Percentiles rank a stretch among this genome's conserved stretches.
Conservation (phyloP, 768 basidiomycete genomes). For the Mycena haematopus region DNA sequence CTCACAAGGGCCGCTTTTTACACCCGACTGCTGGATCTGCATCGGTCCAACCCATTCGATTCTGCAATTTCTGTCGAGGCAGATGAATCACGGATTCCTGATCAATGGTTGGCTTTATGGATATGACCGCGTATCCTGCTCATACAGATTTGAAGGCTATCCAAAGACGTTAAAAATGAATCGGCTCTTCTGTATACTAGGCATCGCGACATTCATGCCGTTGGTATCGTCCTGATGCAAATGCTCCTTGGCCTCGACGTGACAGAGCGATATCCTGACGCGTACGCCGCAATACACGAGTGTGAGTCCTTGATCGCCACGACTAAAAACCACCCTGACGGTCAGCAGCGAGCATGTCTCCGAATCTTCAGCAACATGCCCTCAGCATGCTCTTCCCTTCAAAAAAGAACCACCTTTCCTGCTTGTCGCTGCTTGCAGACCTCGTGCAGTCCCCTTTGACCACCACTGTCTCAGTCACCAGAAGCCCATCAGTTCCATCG, state of each 20-base stretch:
- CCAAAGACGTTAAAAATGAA: conserved; percentile 80
- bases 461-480: conserved; percentile 33
- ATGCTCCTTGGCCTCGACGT: conserved; percentile 86
- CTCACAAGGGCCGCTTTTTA: conserved; percentile 76
- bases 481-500: conserved; percentile 37
- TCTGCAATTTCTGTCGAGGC: conserved; percentile 35
- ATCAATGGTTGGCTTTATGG: conserved; percentile 43
- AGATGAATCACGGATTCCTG: conserved; percentile 52
- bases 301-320: conserved; percentile 46
- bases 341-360: conserved; percentile 57
- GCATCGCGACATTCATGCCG: conserved; percentile 81
- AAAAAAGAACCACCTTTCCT: conserved; percentile 64
- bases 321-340: neutral
- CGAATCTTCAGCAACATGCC: conserved; percentile 55
- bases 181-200: conserved; percentile 77
- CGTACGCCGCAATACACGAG: conserved; percentile 61
- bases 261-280: conserved; percentile 57
- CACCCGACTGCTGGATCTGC: conserved; percentile 76
- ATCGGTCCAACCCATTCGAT: conserved; percentile 84
- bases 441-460: conserved; percentile 52
- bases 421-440: conserved; percentile 62
- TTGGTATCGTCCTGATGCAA: conserved; percentile 81
- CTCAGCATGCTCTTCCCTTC: conserved; percentile 65
- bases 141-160: conserved; percentile 55
- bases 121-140: neutral